A percentile compares a stretch with the other conserved stretches of the same genome.
Conservation (phyloP, 176 grass and related monocot genomes). For the Avena eriantha region DNA sequence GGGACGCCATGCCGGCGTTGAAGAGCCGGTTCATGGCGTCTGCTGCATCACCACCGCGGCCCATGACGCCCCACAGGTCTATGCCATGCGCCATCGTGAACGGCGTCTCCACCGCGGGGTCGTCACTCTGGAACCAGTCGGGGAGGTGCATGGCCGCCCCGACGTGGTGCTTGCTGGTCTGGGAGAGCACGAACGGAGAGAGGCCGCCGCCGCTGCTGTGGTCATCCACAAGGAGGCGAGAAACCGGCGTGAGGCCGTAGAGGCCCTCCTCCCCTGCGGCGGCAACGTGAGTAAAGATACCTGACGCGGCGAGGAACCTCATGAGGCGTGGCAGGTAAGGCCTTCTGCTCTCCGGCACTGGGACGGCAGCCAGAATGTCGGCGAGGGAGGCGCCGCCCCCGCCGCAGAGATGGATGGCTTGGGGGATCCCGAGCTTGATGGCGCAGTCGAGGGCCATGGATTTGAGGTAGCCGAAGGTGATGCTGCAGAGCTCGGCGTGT, state of each 20-base stretch:
- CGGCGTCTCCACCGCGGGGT: not conserved
- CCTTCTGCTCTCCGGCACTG: not conserved
- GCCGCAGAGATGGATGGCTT: conserved; percentile 37
- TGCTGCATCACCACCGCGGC: not conserved
- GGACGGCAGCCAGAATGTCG: conserved; percentile 24
- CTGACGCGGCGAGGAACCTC: conserved; percentile 36
- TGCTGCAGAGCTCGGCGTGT: conserved; percentile 38
- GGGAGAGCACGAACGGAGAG: conserved; percentile 24
- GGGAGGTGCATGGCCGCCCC: not conserved
- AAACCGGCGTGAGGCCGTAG: conserved; percentile 50
- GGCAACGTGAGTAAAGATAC: not conserved
- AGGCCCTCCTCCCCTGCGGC: not conserved
- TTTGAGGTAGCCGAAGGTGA: conserved; percentile 25
- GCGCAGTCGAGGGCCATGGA: conserved; percentile 51
- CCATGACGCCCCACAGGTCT: conserved; percentile 15
- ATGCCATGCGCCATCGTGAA: not conserved
- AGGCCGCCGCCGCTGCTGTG: not conserved
- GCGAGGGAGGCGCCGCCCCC: conserved; percentile 19
- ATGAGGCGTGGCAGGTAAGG: conserved; percentile 44
- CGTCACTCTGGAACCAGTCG: conserved; percentile 42
- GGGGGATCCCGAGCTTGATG: conserved; percentile 47
- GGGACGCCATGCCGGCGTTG: conserved; percentile 38
- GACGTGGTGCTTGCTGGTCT: not conserved
- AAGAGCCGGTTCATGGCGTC: conserved; percentile 23
- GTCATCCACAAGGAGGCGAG: conserved; percentile 31